phyloP scores from a whole-genome alignment of 2,329 filamentous ascomycete genomes.

The Colletotrichum siamense region DNA sequence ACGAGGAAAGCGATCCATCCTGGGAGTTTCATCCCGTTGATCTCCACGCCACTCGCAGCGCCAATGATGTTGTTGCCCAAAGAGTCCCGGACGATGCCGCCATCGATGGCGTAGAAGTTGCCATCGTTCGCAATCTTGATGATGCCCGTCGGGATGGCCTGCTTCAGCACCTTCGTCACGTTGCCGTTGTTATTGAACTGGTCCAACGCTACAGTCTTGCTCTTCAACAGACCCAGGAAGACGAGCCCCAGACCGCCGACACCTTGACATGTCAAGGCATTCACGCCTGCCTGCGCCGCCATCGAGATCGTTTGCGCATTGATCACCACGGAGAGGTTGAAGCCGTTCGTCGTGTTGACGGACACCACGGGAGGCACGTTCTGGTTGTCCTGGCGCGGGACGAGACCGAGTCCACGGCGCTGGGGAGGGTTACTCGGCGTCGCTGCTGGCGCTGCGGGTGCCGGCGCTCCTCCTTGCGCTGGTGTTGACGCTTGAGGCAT shows the following conservation, averaged over 20 bases:
- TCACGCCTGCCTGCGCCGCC: conserved; percentile 31
- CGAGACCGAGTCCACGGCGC: background rate
- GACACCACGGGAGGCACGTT: conserved; percentile 8
- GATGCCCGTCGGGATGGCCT: conserved; percentile 29
- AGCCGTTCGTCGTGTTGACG: conserved; percentile 16
- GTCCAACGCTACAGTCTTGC: conserved; percentile 25
- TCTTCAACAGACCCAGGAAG: conserved; percentile 27
- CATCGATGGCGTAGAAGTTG: conserved; percentile 32
- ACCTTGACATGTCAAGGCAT: conserved; percentile 36
- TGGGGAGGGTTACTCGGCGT: background rate
- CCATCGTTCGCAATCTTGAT: conserved; percentile 31
- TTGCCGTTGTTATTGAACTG: background rate
- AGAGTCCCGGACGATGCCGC: conserved; percentile 23
- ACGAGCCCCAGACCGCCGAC: conserved; percentile 35
- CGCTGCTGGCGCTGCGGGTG: background rate
- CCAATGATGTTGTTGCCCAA: conserved; percentile 20
- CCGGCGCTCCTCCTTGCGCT: background rate
- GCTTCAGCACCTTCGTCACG: conserved; percentile 19
- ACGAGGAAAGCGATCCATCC: conserved; percentile 25
- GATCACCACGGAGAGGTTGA: conserved; percentile 32
- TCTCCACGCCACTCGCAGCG: conserved; percentile 25
- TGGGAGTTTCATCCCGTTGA: conserved; percentile 22
- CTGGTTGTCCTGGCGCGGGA: conserved; percentile 2
- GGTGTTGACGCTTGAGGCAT: background rate
- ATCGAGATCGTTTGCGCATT: conserved; percentile 33